These are phyloP conservation scores for Ustilago esculenta DNA, from an alignment of 1,284 basidiomycete genomes.

Conservation along the genomic window DNA sequence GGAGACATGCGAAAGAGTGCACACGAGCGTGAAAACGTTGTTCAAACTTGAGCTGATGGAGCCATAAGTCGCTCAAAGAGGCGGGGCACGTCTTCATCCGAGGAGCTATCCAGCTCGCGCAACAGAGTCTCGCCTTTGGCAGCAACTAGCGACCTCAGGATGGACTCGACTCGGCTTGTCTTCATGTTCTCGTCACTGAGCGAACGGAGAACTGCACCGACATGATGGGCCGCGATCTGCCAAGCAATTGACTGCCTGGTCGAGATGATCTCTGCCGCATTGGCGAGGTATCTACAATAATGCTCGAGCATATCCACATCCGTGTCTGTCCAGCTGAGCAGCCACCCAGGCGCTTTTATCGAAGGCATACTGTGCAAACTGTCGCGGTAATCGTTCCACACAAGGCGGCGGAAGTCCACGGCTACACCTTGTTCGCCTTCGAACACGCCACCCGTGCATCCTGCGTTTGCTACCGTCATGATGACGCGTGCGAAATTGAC, in stretches of 20 bases:
- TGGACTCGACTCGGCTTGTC: conserved; percentile 6
- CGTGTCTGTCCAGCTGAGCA: conserved; percentile 77
- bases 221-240: conserved; percentile 80
- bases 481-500: conserved; percentile 79
- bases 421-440: conserved; percentile 74
- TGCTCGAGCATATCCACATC: conserved; percentile 75
- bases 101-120: conserved; percentile 2
- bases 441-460: conserved; percentile 10
- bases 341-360: conserved; percentile 69
- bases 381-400: conserved; percentile 83
- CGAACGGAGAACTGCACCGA: conserved; percentile 64
- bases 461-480: conserved; percentile 72
- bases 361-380: conserved; percentile 55
- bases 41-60: too few species aligned
- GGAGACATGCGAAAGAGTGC: not conserved
- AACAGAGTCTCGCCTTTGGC: conserved; percentile 20
- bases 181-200: not conserved
- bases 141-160: conserved; percentile 16
- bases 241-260: conserved; percentile 72
- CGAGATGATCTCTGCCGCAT: conserved; percentile 65
- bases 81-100: conserved; percentile 3
- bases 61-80: conserved; percentile 5
- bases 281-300: conserved; percentile 68
- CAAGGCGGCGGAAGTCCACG: conserved; percentile 81
- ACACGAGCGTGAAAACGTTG: too few species aligned